Evolutionary conservation across 345 rosid species (phyloP).

Genomic region (Euphorbia peplus): DNA sequence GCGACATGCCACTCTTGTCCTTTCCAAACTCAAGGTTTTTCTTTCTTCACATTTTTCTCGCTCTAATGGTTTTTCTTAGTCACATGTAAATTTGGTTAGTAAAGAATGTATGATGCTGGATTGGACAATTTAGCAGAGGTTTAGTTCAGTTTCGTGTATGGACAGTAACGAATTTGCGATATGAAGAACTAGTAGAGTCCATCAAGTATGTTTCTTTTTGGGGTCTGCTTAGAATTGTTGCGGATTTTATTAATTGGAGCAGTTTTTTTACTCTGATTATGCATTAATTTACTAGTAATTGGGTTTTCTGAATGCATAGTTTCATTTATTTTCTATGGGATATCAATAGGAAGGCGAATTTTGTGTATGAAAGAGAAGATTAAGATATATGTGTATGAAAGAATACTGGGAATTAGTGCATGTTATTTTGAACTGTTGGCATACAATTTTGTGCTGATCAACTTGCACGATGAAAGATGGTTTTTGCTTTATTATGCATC

Average conservation of each 20-base stretch:
- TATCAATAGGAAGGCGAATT: neutral
- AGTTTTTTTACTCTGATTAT: neutral
- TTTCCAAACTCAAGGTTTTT: slow-evolving; percentile 64
- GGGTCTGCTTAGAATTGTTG: neutral
- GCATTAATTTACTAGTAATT: neutral
- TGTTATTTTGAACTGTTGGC: neutral
- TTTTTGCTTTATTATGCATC: slow-evolving; percentile 2
- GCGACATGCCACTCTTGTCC: slow-evolving; percentile 60
- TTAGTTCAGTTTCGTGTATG: neutral
- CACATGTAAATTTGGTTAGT: neutral
- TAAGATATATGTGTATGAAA: neutral
- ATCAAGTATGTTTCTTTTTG: neutral
- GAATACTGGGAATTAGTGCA: neutral
- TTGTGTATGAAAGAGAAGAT: neutral
- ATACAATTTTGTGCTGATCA: slow-evolving; percentile 8
- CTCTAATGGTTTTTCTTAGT: neutral
- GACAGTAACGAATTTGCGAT: neutral
- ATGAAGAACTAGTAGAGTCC: neutral
- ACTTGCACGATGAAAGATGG: neutral
- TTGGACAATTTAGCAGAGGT: neutral
- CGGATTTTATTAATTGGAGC: neutral
- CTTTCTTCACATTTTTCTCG: neutral
- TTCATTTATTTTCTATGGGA: neutral
- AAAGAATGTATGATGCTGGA: neutral
- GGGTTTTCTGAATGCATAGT: neutral